Conservation (phyloP, 2,329 filamentous ascomycete species). For the Penicillium brasilianum region DNA sequence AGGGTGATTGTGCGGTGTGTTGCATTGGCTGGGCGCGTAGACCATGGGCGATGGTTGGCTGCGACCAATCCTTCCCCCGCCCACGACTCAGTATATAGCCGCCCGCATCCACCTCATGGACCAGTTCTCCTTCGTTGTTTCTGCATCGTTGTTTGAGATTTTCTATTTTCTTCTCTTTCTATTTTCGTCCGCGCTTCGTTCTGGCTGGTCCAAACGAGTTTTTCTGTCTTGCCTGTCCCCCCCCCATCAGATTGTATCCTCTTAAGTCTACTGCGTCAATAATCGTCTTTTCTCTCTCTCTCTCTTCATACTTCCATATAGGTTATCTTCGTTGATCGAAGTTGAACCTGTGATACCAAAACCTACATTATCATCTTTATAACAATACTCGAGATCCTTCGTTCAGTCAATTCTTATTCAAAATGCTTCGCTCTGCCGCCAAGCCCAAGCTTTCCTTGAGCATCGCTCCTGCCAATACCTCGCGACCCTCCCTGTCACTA, state of each 20-base stretch:
- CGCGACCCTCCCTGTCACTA: constrained; percentile 48
- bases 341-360: constrained; percentile 21
- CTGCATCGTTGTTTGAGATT: constrained; percentile 41
- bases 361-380: constrained; percentile 19
- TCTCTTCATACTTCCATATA: constrained; percentile 13
- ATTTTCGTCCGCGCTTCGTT: constrained; percentile 42
- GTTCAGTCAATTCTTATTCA: constrained; percentile 19
- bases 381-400: constrained; percentile 9
- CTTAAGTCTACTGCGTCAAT: constrained; percentile 27
- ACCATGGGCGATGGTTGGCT: constrained; percentile 18
- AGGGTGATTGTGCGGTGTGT: constrained; percentile 26
- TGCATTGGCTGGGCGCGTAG: constrained; percentile 32
- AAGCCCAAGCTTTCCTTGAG: constrained; percentile 55
- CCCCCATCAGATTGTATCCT: constrained; percentile 23
- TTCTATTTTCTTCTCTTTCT: constrained; percentile 39
- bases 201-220: constrained; percentile 53
- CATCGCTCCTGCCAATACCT: constrained; percentile 47
- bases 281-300: constrained; percentile 30
- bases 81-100: constrained; percentile 41
- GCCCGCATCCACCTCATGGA: constrained; percentile 29
- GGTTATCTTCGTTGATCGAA: constrained; percentile 45
- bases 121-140: constrained; percentile 22
- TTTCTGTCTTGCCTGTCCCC: constrained; percentile 23
- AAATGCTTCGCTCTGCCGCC: constrained; percentile 45
- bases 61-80: not conserved